Percentiles rank a stretch among this genome's conserved stretches.
Conservation (phyloP, 352 stramenopile genomes). For the Phytopythium ostracodes region DNA sequence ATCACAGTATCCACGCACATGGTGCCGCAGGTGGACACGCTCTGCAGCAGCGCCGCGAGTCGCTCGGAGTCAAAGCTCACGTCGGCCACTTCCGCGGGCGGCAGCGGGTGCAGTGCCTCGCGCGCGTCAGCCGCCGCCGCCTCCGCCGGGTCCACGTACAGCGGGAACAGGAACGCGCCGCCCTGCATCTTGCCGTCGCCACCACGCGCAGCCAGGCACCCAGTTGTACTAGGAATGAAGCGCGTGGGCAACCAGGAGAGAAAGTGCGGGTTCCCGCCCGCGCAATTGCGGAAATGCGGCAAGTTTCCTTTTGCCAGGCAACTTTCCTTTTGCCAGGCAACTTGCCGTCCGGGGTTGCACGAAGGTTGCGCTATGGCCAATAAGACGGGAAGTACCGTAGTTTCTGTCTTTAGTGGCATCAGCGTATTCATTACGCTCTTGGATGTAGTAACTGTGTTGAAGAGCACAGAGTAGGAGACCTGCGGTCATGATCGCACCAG, state of each 20-base stretch:
- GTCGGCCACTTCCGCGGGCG: background rate
- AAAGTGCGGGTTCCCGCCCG: background rate
- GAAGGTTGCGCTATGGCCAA: background rate
- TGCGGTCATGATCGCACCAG: background rate
- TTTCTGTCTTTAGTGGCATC: background rate
- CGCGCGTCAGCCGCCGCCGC: conserved; percentile 19
- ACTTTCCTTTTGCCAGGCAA: background rate
- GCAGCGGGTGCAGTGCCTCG: conserved; percentile 19
- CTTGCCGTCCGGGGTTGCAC: background rate
- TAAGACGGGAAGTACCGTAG: background rate
- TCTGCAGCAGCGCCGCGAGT: conserved; percentile 35
- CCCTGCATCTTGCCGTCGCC: conserved; percentile 35
- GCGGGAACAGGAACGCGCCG: conserved; percentile 47
- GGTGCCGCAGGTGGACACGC: conserved; percentile 25
- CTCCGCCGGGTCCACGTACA: conserved; percentile 35
- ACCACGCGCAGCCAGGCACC: background rate
- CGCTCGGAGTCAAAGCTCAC: conserved; percentile 28
- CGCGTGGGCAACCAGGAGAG: background rate
- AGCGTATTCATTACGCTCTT: background rate
- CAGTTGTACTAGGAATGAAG: background rate
- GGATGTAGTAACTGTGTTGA: background rate
- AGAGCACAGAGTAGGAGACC: background rate
- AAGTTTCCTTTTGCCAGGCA: background rate
- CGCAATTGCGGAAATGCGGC: background rate
- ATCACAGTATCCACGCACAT: conserved; percentile 22